Base-by-base conservation (phyloP, 768 basidiomycete species). In the Clavaria fumosa region DNA sequence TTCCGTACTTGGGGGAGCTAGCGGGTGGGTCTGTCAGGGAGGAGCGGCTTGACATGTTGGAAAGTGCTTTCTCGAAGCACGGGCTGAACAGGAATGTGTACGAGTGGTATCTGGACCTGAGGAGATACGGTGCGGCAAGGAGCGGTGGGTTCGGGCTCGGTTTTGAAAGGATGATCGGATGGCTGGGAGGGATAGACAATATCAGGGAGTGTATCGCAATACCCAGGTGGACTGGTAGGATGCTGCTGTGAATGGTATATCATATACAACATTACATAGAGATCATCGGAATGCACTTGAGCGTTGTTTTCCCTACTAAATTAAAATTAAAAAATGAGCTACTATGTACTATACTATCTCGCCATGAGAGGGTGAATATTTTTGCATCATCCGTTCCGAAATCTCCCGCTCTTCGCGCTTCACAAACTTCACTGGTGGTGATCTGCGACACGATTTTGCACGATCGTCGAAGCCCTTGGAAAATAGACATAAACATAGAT, bases 131-230 rank as follows among this genome's bases (percentile, higher is more conserved):
- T 7, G 78, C 79, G 12, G 79, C 84, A 14, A 83, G 88, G 2
- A 93, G 96, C 56, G 90, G 84, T 11, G 95, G 95, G 11, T 97
- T 89, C 57, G 95, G 95, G 4, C 66, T 97, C 63, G 95, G 95
- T 2, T 95, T 93, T 50, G 95, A 99, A 56, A 63, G 95, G 43
- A 62, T 95, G 14, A 65, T 97, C 12, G 72, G 75, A 31, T 93
- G 85, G 82, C 57, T 95, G 7, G 75, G 78, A 14, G 90, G 89
- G 0, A 65, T 85, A 31, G 78, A 80, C 42, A 97, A 93, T 56
- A 70, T 97, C n/a, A 65, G 84, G 42, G 95, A 99, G 53, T 86
- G 86, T 49, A 73, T 91, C 28, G 74, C 86, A 4, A 86, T 95
- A 67, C 91, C 91, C 1, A 62, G 93, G 42, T 90, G 86, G 85